Conservation (phyloP, 495 filamentous ascomycete genomes). For the Podospora pseudoanserina region DNA sequence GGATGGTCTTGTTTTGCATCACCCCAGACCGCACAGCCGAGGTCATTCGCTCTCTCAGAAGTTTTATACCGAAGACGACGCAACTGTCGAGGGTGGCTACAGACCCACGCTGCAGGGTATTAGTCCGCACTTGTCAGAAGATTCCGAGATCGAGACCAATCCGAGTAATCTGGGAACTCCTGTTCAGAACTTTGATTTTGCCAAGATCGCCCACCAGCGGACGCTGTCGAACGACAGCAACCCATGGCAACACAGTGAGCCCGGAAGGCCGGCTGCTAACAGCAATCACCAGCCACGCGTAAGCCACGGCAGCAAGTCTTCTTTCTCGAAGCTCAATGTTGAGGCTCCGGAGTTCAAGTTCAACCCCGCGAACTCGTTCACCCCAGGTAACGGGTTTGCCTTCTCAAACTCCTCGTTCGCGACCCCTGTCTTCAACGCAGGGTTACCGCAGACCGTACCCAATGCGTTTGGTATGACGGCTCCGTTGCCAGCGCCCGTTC, state of each 20-base stretch:
- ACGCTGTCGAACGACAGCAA: conserved; percentile 47
- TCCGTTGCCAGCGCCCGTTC: conserved; percentile 7
- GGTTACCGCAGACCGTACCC: conserved; percentile 36
- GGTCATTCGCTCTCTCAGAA: conserved; percentile 55
- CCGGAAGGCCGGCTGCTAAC: conserved; percentile 32
- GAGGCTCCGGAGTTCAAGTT: conserved; percentile 84
- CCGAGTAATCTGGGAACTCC: conserved; percentile 69
- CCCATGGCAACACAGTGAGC: conserved; percentile 47
- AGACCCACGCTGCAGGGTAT: conserved; percentile 29
- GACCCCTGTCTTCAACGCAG: conserved; percentile 33
- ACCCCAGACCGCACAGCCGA: conserved; percentile 59
- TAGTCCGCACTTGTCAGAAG: conserved; percentile 42
- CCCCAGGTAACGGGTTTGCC: conserved; percentile 51
- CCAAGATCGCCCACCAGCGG: conserved; percentile 38
- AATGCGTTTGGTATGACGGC: conserved; percentile 9
- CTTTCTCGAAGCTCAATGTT: conserved; percentile 77
- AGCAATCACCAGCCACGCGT: conserved; percentile 24
- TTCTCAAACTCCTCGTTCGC: conserved; percentile 57
- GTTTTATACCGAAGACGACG: conserved; percentile 47
- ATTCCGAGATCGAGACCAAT: conserved; percentile 72
- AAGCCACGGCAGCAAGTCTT: conserved; percentile 61
- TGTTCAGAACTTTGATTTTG: conserved; percentile 40
- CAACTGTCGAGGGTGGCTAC: conserved; percentile 36
- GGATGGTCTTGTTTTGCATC: conserved; percentile 52
- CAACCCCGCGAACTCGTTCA: conserved; percentile 62